Base-by-base conservation (phyloP, 2,329 filamentous ascomycete species). In the Stagonosporopsis vannaccii region DNA sequence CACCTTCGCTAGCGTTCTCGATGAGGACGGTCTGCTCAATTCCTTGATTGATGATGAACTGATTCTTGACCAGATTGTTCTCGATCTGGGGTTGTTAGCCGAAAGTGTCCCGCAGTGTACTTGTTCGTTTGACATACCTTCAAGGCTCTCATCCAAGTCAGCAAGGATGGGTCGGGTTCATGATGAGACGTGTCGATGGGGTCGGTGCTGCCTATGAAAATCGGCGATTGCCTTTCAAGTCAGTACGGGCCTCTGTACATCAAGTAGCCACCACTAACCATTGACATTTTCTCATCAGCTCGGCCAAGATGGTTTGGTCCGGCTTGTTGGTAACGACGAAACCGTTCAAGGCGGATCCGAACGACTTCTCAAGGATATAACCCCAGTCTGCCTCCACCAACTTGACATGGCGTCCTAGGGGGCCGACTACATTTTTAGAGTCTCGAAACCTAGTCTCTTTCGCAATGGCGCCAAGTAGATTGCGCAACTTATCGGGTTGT, bases 21-120 rank as follows among this genome's bases (percentile, higher is more conserved):
- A 97, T 86, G 0, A 99, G 81, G 6, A 97, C 85, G 7, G 89
- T 86, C 73, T 97, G 93, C 59, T 99, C 95, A 48, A 97, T 91
- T 6, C 80, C 78, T 65, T 92, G 84, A 59, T 88, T 89, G 72
- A 98, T 95, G 68, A 99, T 89, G 42, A 98, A 80, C 56, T 92
- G 88, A 58, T 92, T 90, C 45, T 87, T 87, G 19, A 97, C 88
- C 39, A 90, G 77, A 19, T 90, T 85, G 63, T 94, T 51, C 2
- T 56, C 53, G 33, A 56, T 42, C 53, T 56, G 19, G 7, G 20
- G 25, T 32, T 6, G 50, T 73, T 55, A 73, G 66, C 11, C 17
- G 9, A 42, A 22, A 2, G 3, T 8, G 4, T 13, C 20, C 12
- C 2, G 30, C 25, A 12, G 12, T 9, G 8, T 4, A 30, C 4